phyloP scores from a whole-genome alignment of 1,284 basidiomycete species.

The Farysia itapuensis region DNA sequence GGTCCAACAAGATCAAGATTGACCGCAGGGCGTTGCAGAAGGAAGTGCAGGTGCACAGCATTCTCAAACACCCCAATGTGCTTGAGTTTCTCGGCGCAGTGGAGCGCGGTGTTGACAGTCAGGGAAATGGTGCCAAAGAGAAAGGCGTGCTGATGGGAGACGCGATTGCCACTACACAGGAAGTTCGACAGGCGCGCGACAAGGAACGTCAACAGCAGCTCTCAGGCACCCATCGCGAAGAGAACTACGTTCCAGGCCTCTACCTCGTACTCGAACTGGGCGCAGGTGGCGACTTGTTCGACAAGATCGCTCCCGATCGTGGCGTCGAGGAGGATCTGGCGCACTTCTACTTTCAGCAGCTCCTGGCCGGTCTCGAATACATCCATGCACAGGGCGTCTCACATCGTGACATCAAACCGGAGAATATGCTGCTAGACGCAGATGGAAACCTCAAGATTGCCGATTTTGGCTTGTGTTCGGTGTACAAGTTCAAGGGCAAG shows the following conservation, averaged over 20 bases:
- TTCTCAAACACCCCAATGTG: conserved; percentile 78
- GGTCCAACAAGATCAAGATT: conserved; percentile 47
- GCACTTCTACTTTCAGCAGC: conserved; percentile 86
- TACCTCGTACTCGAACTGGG: conserved; percentile 94
- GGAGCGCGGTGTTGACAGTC: conserved; percentile 39
- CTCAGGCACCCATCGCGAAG: conserved; percentile 9
- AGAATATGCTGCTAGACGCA: conserved; percentile 65
- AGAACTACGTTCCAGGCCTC: conserved; percentile 63
- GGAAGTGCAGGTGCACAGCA: conserved; percentile 86
- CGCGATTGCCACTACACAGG: conserved; percentile 62
- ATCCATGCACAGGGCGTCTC: conserved; percentile 71
- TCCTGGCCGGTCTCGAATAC: conserved; percentile 75
- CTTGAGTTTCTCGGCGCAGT: conserved; percentile 77
- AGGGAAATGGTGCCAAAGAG: conserved; percentile 28
- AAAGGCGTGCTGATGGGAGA: conserved; percentile 39
- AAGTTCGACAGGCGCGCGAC: conserved; percentile 62
- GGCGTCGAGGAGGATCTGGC: conserved; percentile 85
- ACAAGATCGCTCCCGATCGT: conserved; percentile 88
- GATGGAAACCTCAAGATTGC: conserved; percentile 75
- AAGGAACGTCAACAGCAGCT: conserved; percentile 34
- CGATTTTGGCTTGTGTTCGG: conserved; percentile 91
- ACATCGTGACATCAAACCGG: conserved; percentile 63
- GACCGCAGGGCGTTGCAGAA: conserved; percentile 66
- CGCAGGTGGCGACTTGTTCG: conserved; percentile 91
- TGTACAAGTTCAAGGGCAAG: conserved; percentile 85